Evolutionary conservation across 768 basidiomycete genomes (phyloP).

Genomic region (Mrakia frigida): DNA sequence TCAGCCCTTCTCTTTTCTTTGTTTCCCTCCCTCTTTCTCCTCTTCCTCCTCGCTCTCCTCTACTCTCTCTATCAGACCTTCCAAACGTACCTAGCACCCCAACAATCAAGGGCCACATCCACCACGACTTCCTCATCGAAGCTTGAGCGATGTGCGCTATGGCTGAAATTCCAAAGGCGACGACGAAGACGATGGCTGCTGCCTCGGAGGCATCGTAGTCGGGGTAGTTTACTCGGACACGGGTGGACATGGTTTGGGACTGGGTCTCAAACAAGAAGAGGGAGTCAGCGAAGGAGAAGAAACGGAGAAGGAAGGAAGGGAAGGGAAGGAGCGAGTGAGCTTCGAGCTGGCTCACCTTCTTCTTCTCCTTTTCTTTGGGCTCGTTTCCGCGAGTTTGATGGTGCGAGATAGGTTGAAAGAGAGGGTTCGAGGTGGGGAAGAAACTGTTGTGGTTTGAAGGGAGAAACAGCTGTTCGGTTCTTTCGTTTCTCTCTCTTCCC

Average conservation of each 20-base stretch:
- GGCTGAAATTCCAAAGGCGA: slow-evolving; percentile 2
- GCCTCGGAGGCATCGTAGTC: slow-evolving; percentile 12
- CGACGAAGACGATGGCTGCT: background rate
- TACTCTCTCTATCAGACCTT: background rate
- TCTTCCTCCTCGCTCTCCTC: background rate
- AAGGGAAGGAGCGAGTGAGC: no score
- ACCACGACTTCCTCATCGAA: background rate
- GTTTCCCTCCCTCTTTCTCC: no score
- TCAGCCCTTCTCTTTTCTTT: no score
- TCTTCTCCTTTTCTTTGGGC: no score
- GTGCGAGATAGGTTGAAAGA: no score
- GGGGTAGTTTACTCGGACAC: background rate
- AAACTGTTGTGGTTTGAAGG: no score
- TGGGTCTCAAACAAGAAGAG: no score
- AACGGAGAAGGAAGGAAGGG: background rate
- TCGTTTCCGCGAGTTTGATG: no score
- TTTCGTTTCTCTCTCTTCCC: no score
- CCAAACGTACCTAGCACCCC: slow-evolving; percentile 6
- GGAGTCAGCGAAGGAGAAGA: background rate
- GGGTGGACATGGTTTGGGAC: background rate
- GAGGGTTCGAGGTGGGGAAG: no score
- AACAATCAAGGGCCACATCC: slow-evolving; percentile 21
- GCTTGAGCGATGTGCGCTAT: background rate
- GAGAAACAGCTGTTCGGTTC: no score
- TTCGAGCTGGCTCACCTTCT: no score